Conservation (phyloP, 73 alveolate genomes). For the Symbiodinium pilosum region DNA sequence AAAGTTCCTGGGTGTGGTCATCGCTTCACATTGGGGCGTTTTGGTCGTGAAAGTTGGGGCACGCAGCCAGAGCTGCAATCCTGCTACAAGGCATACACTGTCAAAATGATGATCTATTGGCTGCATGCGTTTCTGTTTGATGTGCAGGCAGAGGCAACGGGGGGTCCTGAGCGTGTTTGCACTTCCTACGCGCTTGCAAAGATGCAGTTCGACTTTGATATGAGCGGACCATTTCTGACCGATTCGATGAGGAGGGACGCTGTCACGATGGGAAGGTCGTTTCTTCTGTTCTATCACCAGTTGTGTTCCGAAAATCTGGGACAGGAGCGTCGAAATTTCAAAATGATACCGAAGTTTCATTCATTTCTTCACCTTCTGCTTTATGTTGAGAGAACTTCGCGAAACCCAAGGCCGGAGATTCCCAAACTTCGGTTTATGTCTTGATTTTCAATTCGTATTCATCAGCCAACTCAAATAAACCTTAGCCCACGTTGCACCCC, state of each 20-base stretch:
- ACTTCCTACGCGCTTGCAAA: slow-evolving; percentile 21
- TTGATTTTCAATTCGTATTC: not conserved
- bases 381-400: slow-evolving; percentile 1
- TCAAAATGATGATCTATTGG: slow-evolving; percentile 57
- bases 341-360: slow-evolving; percentile 18
- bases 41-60: slow-evolving; percentile 39
- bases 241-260: not conserved
- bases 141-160: not conserved
- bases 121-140: not conserved
- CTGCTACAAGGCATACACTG: slow-evolving; percentile 41
- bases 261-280: not conserved
- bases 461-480: too few species aligned
- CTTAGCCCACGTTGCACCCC: too few species aligned
- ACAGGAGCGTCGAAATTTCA: not conserved
- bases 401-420: slow-evolving; percentile 1
- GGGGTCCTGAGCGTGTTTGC: not conserved
- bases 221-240: not conserved
- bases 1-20: not conserved
- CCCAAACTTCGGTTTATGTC: not conserved
- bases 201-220: not conserved
- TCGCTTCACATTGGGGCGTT: slow-evolving; percentile 18
- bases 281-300: slow-evolving; percentile 1
- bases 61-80: not conserved
- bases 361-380: not conserved
- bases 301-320: not conserved